Percentiles rank a stretch among this genome's conserved stretches.
phyloP scores from a whole-genome alignment of 108 stramenopile species.

The Pinguiococcus pyrenoidosus region DNA sequence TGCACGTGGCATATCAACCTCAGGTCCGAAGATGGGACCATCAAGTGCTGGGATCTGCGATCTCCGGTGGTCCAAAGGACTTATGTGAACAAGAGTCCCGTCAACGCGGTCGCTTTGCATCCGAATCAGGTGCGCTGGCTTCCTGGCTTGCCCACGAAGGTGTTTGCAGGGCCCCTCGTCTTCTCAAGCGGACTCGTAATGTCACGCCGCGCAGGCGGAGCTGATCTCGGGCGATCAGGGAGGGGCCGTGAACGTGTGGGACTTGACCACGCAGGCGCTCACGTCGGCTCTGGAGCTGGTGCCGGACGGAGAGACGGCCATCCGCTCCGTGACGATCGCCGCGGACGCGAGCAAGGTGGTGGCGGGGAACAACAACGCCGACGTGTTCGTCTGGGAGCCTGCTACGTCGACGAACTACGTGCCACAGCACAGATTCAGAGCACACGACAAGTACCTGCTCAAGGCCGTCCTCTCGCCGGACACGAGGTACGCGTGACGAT shows the following conservation, averaged over 20 bases:
- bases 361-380: constrained; percentile 22
- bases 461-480: constrained; percentile 39
- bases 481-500: no score
- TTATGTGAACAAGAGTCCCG: constrained; percentile 64
- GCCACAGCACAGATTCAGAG: constrained; percentile 5
- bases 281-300: background rate
- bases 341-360: constrained; percentile 47
- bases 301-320: constrained; percentile 44
- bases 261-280: constrained; percentile 15
- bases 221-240: constrained; percentile 69
- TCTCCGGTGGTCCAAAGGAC: constrained; percentile 66
- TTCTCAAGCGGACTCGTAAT: no score
- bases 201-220: no score
- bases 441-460: constrained; percentile 34
- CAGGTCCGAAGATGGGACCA: constrained; percentile 45
- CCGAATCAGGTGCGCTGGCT: no score
- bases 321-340: constrained; percentile 30
- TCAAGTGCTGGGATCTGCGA: constrained; percentile 83
- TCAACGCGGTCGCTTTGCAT: constrained; percentile 83
- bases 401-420: background rate
- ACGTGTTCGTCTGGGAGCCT: constrained; percentile 19
- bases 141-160: no score
- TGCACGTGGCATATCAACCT: no score
- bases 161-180: no score
- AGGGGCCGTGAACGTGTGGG: constrained; percentile 63